A percentile compares a stretch with the other conserved stretches of the same genome.
phyloP scores from a whole-genome alignment of 768 basidiomycete genomes.

The Suillus americanus region DNA sequence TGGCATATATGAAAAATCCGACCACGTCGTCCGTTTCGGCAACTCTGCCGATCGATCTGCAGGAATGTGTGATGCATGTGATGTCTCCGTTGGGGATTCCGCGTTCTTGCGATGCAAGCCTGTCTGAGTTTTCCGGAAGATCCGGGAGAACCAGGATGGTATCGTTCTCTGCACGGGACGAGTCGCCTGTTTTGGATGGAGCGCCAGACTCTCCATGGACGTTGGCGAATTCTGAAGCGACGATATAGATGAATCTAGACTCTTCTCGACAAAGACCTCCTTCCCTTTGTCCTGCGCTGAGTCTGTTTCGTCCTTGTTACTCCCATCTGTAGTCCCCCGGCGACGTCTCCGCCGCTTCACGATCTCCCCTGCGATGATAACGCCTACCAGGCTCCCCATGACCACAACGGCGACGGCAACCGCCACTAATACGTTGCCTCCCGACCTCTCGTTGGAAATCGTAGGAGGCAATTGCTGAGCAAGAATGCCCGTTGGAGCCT shows the following conservation, averaged over 20 bases:
- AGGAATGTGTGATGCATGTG: background rate
- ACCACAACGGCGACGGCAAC: slow-evolving; percentile 25
- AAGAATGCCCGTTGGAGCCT: background rate
- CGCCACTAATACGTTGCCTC: slow-evolving; percentile 24
- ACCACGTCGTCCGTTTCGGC: slow-evolving; percentile 29
- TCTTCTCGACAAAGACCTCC: background rate
- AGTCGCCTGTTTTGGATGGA: background rate
- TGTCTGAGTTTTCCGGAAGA: background rate
- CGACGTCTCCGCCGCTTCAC: slow-evolving; percentile 16
- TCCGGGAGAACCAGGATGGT: background rate
- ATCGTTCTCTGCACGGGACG: background rate
- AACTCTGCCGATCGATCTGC: background rate
- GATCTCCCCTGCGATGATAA: slow-evolving; percentile 26
- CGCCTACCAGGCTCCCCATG: slow-evolving; percentile 25
- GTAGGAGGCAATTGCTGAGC: background rate
- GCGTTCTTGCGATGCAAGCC: background rate
- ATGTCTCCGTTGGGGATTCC: background rate
- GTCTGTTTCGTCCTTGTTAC: background rate
- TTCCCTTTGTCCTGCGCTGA: background rate
- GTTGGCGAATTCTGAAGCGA: background rate
- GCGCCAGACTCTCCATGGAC: background rate
- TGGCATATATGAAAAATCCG: slow-evolving; percentile 24
- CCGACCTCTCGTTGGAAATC: background rate
- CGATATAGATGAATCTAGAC: background rate
- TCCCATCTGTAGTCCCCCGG: background rate